phyloP scores from a whole-genome alignment of 202 grass and related monocot genomes.

The Panicum virgatum region DNA sequence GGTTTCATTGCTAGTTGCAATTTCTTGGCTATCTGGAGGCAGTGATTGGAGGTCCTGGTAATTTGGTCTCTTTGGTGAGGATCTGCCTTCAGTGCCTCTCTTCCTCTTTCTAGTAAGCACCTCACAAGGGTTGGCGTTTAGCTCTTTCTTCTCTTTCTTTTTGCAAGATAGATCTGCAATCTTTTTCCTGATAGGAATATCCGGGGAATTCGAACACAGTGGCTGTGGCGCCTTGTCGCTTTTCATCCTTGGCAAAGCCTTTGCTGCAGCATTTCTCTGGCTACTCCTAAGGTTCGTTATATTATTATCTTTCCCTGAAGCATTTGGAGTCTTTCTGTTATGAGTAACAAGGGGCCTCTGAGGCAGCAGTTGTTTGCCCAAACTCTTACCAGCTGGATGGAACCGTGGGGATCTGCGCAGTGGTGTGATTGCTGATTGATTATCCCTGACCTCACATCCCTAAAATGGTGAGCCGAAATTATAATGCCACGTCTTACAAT shows the following conservation, averaged over 20 bases:
- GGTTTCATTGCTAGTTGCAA: conserved; percentile 25
- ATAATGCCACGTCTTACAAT: not conserved
- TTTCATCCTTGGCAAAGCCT: conserved; percentile 24
- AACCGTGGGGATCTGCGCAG: conserved; percentile 40
- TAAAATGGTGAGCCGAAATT: conserved; percentile 26
- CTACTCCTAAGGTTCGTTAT: conserved; percentile 1
- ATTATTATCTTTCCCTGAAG: conserved; percentile 10
- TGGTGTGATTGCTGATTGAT: conserved; percentile 16
- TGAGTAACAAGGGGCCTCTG: not conserved
- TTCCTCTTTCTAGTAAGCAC: conserved; percentile 45
- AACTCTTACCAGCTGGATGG: not conserved
- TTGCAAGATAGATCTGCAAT: conserved; percentile 23
- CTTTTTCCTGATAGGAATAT: conserved; percentile 4
- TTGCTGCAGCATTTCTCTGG: conserved; percentile 9
- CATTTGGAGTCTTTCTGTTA: conserved; percentile 13
- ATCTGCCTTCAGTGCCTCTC: conserved; percentile 16
- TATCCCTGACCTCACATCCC: conserved; percentile 14
- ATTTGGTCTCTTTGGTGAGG: conserved; percentile 15
- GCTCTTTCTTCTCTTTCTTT: conserved; percentile 24
- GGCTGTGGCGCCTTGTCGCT: not conserved
- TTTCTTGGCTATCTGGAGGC: conserved; percentile 20
- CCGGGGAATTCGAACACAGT: not conserved
- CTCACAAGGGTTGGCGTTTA: conserved; percentile 9
- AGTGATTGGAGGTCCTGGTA: not conserved
- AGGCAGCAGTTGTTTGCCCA: not conserved